Conservation (phyloP, 1,284 basidiomycete genomes). For the Tranzscheliella williamsii region DNA sequence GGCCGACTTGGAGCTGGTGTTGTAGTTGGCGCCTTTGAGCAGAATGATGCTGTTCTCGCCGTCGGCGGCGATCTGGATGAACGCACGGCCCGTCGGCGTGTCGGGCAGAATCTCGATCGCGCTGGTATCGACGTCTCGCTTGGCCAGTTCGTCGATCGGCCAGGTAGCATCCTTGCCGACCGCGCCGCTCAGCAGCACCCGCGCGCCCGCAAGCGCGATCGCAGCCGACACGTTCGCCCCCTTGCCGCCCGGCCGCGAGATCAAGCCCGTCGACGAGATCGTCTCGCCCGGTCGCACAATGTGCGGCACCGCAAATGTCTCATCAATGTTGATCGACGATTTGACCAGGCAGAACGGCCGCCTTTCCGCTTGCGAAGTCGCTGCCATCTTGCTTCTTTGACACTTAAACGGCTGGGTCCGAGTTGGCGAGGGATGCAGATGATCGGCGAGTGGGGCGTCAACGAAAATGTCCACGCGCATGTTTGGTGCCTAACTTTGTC, state of each 20-base stretch:
- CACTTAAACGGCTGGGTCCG: no score
- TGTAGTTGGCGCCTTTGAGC: slow-evolving; percentile 55
- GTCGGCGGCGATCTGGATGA: slow-evolving; percentile 57
- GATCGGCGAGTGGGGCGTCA: no score
- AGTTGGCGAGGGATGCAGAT: no score
- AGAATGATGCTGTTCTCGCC: slow-evolving; percentile 60
- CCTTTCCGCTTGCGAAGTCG: no score
- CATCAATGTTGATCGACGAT: slow-evolving; percentile 59
- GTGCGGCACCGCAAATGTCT: slow-evolving; percentile 54
- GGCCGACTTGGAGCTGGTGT: slow-evolving; percentile 12
- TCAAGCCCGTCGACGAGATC: slow-evolving; percentile 46
- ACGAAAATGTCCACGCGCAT: no score
- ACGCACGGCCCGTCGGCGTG: slow-evolving; percentile 52
- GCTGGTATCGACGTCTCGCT: slow-evolving; percentile 37
- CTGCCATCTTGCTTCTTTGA: no score
- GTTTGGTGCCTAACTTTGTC: no score
- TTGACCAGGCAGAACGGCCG: slow-evolving; percentile 54
- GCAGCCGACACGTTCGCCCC: slow-evolving; percentile 58
- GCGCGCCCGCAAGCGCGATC: slow-evolving; percentile 46
- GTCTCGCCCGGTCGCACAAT: slow-evolving; percentile 56
- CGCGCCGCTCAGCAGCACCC: slow-evolving; percentile 41
- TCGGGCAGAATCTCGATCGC: slow-evolving; percentile 33
- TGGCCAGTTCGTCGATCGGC: slow-evolving; percentile 49
- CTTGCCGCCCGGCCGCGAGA: slow-evolving; percentile 54
- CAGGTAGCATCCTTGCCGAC: slow-evolving; percentile 56